phyloP scores from a whole-genome alignment of 164 flowering plant genomes.

The Berberis vulgaris region DNA sequence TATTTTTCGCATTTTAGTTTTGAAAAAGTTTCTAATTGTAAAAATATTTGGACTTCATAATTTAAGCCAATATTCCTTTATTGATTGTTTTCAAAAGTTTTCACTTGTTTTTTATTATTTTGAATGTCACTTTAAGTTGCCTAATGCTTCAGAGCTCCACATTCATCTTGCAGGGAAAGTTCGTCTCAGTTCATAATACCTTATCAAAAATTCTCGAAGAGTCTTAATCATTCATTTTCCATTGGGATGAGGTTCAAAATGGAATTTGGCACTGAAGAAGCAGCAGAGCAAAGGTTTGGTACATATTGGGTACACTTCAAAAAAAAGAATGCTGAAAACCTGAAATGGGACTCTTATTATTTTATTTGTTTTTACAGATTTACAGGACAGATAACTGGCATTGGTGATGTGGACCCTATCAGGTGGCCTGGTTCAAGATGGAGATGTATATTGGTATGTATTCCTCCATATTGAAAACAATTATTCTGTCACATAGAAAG shows the following conservation, averaged over 20 bases:
- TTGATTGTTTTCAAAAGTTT: background rate
- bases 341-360: background rate
- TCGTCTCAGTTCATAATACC: conserved; percentile 77
- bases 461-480: background rate
- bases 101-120: background rate
- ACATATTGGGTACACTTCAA: background rate
- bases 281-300: conserved; percentile 73
- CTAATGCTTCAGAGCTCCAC: background rate
- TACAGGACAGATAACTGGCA: conserved; percentile 67
- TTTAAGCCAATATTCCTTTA: background rate
- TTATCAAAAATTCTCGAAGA: conserved; percentile 47
- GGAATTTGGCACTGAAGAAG: conserved; percentile 87
- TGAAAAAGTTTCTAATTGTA: background rate
- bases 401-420: conserved; percentile 67
- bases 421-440: conserved; percentile 90
- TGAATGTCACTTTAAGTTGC: background rate
- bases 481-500: no score
- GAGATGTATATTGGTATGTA: conserved; percentile 77
- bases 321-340: background rate
- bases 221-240: conserved; percentile 39
- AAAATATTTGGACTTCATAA: background rate
- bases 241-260: conserved; percentile 82
- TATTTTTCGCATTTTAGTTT: no score
- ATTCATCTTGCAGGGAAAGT: conserved; percentile 46
- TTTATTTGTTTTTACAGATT: conserved; percentile 30